Conservation (phyloP, 2,329 filamentous ascomycete species). For the Aspergillus brunneoviolaceus region DNA sequence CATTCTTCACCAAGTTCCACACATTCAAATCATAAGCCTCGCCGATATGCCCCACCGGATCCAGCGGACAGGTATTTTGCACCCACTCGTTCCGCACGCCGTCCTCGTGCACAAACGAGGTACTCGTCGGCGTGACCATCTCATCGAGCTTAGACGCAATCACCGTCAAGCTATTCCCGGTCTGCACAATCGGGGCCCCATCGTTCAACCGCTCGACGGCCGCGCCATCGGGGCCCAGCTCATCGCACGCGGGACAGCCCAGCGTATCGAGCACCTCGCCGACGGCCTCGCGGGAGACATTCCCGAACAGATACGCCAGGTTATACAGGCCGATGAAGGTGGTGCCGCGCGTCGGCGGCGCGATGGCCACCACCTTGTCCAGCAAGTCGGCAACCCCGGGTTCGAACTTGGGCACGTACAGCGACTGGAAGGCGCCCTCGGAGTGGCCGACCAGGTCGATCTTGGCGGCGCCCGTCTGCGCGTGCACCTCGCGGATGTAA, state of each 20-base stretch:
- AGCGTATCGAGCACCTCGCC: slow-evolving; percentile 27
- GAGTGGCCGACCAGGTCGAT: slow-evolving; percentile 47
- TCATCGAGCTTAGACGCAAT: slow-evolving; percentile 36
- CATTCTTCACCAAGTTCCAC: slow-evolving; percentile 41
- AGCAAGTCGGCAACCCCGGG: slow-evolving; percentile 27
- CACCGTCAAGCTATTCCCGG: slow-evolving; percentile 34
- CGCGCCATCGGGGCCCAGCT: slow-evolving; percentile 29
- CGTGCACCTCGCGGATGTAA: slow-evolving; percentile 39
- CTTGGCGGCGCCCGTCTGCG: slow-evolving; percentile 38
- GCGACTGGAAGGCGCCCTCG: slow-evolving; percentile 44
- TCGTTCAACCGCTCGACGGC: slow-evolving; percentile 35
- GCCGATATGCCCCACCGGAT: slow-evolving; percentile 39
- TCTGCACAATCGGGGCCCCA: slow-evolving; percentile 34
- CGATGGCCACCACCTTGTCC: slow-evolving; percentile 37
- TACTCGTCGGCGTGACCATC: slow-evolving; percentile 35
- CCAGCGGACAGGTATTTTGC: slow-evolving; percentile 33
- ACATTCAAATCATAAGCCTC: slow-evolving; percentile 42
- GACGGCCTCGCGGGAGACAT: slow-evolving; percentile 23
- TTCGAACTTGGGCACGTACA: slow-evolving; percentile 44
- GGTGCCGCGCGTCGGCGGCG: slow-evolving; percentile 38
- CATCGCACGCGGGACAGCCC: slow-evolving; percentile 36
- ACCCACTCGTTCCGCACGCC: slow-evolving; percentile 35
- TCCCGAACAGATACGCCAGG: slow-evolving; percentile 29
- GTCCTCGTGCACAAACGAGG: slow-evolving; percentile 33
- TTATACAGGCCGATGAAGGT: slow-evolving; percentile 32